Evolutionary conservation across 192 early-diverging fungal genomes (phyloP).

Genomic region (Anaeromyces robustus): DNA sequence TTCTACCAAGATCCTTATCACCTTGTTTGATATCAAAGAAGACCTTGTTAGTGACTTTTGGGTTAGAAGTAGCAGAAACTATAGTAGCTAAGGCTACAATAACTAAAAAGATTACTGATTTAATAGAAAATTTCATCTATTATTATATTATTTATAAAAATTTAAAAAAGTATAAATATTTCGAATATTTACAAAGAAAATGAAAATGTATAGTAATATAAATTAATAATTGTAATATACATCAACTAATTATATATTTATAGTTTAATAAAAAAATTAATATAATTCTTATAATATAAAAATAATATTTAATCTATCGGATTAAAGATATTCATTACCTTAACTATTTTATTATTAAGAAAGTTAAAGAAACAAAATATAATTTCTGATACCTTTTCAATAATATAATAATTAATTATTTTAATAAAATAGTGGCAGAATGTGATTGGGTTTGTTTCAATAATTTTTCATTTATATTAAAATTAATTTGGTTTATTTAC

Average conservation of each 20-base stretch:
- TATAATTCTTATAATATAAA: no score
- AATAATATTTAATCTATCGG: no score
- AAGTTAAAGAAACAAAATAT: background rate
- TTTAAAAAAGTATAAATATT: no score
- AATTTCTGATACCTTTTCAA: background rate
- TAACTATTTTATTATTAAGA: background rate
- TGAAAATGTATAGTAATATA: no score
- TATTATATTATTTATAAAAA: no score
- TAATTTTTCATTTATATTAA: background rate
- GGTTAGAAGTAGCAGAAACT: constrained; percentile 20
- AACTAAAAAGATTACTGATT: constrained; percentile 10
- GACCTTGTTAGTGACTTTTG: constrained; percentile 45
- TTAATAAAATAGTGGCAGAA: background rate
- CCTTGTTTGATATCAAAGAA: constrained; percentile 78
- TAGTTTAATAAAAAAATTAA: no score
- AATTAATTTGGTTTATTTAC: no score
- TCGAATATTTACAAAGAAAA: no score
- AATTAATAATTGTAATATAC: no score
- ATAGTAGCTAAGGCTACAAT: constrained; percentile 11
- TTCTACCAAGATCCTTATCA: constrained; percentile 41
- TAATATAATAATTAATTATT: background rate
- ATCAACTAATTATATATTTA: no score
- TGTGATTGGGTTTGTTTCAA: background rate
- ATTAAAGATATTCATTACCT: background rate
- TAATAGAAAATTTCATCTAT: background rate